These are phyloP conservation scores for Russula virescens DNA, from an alignment of 768 basidiomycete species.

Conservation along the genomic window DNA sequence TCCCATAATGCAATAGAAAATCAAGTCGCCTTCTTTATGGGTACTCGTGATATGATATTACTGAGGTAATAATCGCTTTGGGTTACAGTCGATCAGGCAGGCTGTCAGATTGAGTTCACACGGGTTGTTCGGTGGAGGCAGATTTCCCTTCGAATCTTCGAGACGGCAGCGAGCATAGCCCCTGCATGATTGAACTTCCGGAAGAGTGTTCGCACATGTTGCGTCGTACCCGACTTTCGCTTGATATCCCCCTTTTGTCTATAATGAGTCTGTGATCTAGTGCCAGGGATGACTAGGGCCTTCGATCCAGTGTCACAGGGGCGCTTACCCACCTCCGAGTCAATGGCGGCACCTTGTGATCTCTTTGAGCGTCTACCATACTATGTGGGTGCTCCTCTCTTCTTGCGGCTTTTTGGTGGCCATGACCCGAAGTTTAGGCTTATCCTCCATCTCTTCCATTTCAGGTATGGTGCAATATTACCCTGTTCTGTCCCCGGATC, in stretches of 20 bases:
- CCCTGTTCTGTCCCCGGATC: slow-evolving; percentile 9
- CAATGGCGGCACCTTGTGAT: slow-evolving; percentile 5
- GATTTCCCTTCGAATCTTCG: slow-evolving; percentile 5
- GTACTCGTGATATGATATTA: background rate
- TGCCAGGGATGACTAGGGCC: background rate
- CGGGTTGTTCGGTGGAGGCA: background rate
- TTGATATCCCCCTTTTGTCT: background rate
- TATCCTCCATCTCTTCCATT: slow-evolving; percentile 17
- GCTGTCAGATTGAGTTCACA: background rate
- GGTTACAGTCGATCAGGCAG: background rate
- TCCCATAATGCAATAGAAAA: slow-evolving; percentile 18
- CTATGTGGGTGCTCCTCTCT: background rate
- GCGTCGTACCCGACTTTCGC: background rate
- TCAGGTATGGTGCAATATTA: background rate
- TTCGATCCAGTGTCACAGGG: background rate
- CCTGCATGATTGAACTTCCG: background rate
- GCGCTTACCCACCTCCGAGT: background rate
- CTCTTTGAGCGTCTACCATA: slow-evolving; percentile 1
- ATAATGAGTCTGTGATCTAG: background rate
- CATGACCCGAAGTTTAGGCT: slow-evolving; percentile 10
- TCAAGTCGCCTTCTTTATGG: slow-evolving; percentile 8
- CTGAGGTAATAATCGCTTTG: background rate
- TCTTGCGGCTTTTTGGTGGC: slow-evolving; percentile 8
- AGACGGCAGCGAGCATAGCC: background rate
- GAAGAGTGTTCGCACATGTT: background rate